Evolutionary conservation across 2,329 filamentous ascomycete genomes (phyloP).

Genomic region (Madurella fahalii): DNA sequence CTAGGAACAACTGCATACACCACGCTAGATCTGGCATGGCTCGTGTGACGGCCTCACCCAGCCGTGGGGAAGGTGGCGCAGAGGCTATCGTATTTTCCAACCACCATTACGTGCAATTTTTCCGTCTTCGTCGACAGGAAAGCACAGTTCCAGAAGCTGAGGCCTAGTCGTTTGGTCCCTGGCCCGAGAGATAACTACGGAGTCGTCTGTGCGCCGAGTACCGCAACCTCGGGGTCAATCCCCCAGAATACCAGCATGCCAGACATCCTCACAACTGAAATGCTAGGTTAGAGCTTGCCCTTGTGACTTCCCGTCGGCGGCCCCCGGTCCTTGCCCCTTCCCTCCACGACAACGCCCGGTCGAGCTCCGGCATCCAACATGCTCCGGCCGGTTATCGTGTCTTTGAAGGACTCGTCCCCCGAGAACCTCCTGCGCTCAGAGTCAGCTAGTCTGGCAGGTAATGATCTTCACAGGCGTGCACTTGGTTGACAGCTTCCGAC

Average conservation of each 20-base stretch:
- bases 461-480: neutral
- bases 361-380: constrained; percentile 31
- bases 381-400: constrained; percentile 22
- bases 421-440: constrained; percentile 34
- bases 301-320: neutral
- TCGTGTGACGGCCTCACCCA: neutral
- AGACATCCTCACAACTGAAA: too few species aligned
- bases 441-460: constrained; percentile 1
- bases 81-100: neutral
- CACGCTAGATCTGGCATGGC: constrained; percentile 17
- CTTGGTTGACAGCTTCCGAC: neutral
- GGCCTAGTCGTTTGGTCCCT: neutral
- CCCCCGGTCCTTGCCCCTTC: constrained; percentile 1
- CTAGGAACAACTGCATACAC: neutral
- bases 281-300: constrained; percentile 15
- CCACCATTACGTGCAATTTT: too few species aligned
- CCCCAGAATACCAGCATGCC: too few species aligned
- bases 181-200: neutral
- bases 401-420: constrained; percentile 38
- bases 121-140: neutral
- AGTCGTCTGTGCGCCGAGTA: constrained; percentile 7
- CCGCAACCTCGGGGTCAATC: neutral
- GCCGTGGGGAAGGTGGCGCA: neutral
- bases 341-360: constrained; percentile 34
- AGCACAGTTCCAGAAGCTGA: neutral